phyloP scores from a whole-genome alignment of 2,329 filamentous ascomycete genomes.

The Celoporthe dispersa region DNA sequence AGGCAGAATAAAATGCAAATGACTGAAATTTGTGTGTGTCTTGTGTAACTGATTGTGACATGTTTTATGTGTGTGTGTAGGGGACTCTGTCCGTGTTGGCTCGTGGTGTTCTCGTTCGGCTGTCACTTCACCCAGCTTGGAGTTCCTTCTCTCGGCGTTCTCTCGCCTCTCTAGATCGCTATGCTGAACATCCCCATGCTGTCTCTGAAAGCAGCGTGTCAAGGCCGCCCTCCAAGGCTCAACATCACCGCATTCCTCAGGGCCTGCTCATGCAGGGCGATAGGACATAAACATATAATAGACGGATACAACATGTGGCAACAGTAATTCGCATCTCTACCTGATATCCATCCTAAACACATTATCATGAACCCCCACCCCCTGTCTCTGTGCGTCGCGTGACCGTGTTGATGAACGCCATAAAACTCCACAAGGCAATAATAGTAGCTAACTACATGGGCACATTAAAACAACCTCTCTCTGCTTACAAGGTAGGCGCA shows the following conservation, averaged over 20 bases:
- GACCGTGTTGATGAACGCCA: background rate
- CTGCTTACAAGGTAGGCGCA: background rate
- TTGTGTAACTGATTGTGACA: background rate
- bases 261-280: background rate
- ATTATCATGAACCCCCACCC: constrained; percentile 20
- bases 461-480: background rate
- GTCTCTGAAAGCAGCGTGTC: background rate
- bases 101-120: background rate
- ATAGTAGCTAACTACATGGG: background rate
- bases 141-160: background rate
- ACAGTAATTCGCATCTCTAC: background rate
- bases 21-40: constrained; percentile 11
- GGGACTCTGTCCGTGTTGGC: background rate
- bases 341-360: constrained; percentile 4
- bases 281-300: background rate
- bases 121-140: background rate
- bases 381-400: background rate
- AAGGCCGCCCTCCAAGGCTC: background rate
- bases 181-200: background rate
- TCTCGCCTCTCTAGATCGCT: background rate
- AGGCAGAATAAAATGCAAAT: constrained; percentile 29
- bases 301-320: background rate
- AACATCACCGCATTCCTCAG: background rate
- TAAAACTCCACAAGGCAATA: background rate
- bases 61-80: background rate